Evolutionary conservation across 164 flowering plant species (phyloP).

Genomic region (Umbilicus rupestris): DNA sequence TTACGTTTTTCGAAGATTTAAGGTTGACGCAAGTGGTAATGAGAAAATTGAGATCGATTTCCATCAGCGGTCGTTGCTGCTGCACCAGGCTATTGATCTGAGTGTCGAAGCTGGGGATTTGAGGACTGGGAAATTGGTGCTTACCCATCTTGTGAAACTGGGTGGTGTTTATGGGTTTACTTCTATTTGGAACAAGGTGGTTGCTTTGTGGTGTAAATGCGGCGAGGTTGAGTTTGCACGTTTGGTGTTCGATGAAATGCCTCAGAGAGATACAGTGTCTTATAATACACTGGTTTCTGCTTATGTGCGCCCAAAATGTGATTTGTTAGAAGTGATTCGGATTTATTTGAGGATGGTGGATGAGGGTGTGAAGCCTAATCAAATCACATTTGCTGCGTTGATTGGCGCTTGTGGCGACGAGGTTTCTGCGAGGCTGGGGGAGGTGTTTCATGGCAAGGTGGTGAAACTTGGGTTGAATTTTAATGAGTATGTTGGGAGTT

Average conservation of each 20-base stretch:
- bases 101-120: constrained; percentile 8
- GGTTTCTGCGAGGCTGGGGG: neutral
- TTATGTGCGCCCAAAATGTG: constrained; percentile 6
- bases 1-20: neutral
- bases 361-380: constrained; percentile 14
- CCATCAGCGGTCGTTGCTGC: neutral
- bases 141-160: constrained; percentile 11
- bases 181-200: constrained; percentile 13
- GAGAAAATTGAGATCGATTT: neutral
- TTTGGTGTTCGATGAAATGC: constrained; percentile 16
- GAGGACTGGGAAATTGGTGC: constrained; percentile 7
- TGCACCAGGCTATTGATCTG: constrained; percentile 1
- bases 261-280: constrained; percentile 15
- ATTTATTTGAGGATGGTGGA: constrained; percentile 14
- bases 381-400: constrained; percentile 15
- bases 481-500: constrained; percentile 18
- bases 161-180: neutral
- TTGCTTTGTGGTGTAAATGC: constrained; percentile 7
- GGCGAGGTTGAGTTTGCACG: constrained; percentile 8
- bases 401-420: constrained; percentile 12
- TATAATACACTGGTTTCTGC: constrained; percentile 16
- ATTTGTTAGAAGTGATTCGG: neutral
- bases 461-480: constrained; percentile 14
- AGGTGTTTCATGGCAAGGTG: constrained; percentile 16
- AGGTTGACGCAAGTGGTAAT: neutral